Conservation (phyloP, 108 stramenopile species). For the Nannochloropsis granulata region DNA sequence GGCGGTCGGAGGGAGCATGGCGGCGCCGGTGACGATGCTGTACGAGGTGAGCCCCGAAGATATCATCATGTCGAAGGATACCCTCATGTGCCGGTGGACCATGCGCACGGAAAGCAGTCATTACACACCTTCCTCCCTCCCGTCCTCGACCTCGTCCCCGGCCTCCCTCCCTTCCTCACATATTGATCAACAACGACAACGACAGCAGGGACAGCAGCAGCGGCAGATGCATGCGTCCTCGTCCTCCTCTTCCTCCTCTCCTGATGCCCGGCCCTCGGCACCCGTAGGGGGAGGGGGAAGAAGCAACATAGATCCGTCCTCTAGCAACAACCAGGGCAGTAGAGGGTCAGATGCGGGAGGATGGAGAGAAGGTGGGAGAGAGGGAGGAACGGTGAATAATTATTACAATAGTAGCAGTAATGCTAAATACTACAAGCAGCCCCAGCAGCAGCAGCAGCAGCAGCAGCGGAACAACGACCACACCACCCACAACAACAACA, state of each 20-base stretch:
- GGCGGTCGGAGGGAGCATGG: neutral
- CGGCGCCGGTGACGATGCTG: neutral
- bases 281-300: neutral
- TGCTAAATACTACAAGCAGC: neutral
- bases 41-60: neutral
- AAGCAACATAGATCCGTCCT: neutral
- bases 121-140: neutral
- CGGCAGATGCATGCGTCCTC: neutral
- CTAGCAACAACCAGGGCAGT: neutral
- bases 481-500: neutral
- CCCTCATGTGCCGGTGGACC: conserved; percentile 84
- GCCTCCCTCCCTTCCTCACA: neutral
- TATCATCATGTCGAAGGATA: neutral
- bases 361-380: neutral
- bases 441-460: neutral
- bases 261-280: neutral
- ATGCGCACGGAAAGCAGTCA: conserved; percentile 56
- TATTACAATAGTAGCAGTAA: neutral
- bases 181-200: too few species aligned
- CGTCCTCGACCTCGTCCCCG: neutral
- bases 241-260: neutral
- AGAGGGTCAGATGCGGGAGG: too few species aligned
- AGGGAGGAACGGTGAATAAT: neutral
- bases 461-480: neutral
- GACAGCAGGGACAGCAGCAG: neutral